phyloP scores from a whole-genome alignment of 495 filamentous ascomycete genomes.

The Clavariopsis aquatica region DNA sequence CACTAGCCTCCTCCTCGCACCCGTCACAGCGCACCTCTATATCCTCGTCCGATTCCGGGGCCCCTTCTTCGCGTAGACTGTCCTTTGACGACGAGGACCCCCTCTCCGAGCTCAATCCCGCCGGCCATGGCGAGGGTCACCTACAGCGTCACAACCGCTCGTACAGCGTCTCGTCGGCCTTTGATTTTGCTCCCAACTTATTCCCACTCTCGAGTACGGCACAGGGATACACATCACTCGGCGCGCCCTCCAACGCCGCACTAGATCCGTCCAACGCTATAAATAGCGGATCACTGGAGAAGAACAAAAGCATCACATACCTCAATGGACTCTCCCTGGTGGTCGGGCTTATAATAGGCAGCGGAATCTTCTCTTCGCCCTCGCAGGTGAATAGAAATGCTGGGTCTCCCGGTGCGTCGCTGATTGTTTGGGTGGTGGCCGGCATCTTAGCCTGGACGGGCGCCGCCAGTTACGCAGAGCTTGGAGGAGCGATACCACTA shows the following conservation, averaged over 20 bases:
- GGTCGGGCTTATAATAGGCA: conserved; percentile 93
- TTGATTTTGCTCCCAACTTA: conserved; percentile 88
- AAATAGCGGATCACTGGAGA: conserved; percentile 70
- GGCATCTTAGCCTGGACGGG: conserved; percentile 95
- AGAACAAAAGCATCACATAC: conserved; percentile 92
- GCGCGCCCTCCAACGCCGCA: conserved; percentile 60
- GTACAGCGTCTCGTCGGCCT: conserved; percentile 87
- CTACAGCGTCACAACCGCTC: conserved; percentile 61
- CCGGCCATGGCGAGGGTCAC: conserved; percentile 49
- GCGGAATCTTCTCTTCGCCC: conserved; percentile 93
- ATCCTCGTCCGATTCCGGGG: conserved; percentile 76
- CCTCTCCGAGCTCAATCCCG: conserved; percentile 60
- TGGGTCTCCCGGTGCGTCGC: conserved; percentile 85
- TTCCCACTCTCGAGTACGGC: conserved; percentile 90
- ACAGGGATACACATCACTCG: conserved; percentile 75
- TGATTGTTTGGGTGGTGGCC: conserved; percentile 88
- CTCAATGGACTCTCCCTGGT: conserved; percentile 89
- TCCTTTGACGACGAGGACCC: conserved; percentile 88
- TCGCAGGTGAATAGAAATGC: conserved; percentile 91
- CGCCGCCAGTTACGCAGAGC: conserved; percentile 91
- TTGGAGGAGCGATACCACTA: conserved; percentile 91
- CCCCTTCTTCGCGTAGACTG: conserved; percentile 86
- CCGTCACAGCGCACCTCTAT: conserved; percentile 60
- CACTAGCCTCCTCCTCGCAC: conserved; percentile 79
- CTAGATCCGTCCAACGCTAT: conserved; percentile 53